These are phyloP conservation scores for Populus trichocarpa DNA, from an alignment of 441 rosid genomes.

Conservation along the genomic window DNA sequence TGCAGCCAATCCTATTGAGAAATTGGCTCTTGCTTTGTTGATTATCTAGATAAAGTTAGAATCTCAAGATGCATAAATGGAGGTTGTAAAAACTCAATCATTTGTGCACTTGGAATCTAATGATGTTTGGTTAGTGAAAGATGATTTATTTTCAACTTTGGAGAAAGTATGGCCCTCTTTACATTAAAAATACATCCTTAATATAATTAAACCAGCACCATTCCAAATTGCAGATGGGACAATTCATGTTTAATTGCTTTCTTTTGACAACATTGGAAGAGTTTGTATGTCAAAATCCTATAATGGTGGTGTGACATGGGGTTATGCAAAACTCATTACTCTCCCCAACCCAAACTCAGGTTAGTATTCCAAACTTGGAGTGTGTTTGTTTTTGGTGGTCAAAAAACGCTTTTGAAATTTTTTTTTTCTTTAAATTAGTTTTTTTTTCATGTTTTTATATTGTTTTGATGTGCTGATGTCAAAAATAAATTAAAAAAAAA, in stretches of 20 bases:
- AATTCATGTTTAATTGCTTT: constrained; percentile 27
- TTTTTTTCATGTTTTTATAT: too few relatives aligned
- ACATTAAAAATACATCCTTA: constrained; percentile 54
- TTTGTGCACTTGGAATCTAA: neutral
- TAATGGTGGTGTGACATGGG: constrained; percentile 79
- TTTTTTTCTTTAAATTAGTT: too few relatives aligned
- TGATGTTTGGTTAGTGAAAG: neutral
- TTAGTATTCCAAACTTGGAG: constrained; percentile 19
- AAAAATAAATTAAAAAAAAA: too few relatives aligned
- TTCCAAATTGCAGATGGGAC: constrained; percentile 44
- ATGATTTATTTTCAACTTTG: constrained; percentile 27
- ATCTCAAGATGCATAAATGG: constrained; percentile 89
- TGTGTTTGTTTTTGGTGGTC: too few relatives aligned
- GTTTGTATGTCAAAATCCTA: constrained; percentile 68
- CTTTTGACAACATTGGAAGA: constrained; percentile 38
- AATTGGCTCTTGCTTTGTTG: constrained; percentile 75
- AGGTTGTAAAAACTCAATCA: constrained; percentile 17
- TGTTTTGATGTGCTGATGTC: too few relatives aligned
- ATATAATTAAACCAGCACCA: constrained; percentile 32
- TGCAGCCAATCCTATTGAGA: constrained; percentile 65
- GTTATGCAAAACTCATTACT: constrained; percentile 51
- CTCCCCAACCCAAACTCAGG: constrained; percentile 64
- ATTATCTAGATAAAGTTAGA: constrained; percentile 93
- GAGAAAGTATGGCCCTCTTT: constrained; percentile 80
- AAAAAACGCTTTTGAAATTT: too few relatives aligned